These are phyloP conservation scores for Lipomyces sp. DNA, from an alignment of 805 yeast species.

Conservation along the genomic window DNA sequence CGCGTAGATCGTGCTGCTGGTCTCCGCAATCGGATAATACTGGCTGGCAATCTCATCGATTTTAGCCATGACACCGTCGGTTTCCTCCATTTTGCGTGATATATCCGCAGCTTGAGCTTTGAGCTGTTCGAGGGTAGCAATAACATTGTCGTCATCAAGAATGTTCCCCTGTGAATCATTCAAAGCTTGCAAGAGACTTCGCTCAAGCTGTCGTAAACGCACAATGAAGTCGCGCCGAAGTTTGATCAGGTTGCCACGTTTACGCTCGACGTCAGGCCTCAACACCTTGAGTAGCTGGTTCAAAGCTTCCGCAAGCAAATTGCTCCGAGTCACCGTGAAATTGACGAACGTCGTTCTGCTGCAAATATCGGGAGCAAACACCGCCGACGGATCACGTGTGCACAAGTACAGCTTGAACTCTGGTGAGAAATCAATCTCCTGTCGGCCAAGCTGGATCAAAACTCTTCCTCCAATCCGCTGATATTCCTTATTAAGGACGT, in stretches of 20 bases:
- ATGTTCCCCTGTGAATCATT: conserved; percentile 63
- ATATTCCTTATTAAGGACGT: conserved; percentile 65
- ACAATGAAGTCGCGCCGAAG: conserved; percentile 64
- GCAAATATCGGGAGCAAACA: conserved; percentile 59
- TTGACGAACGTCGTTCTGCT: conserved; percentile 68
- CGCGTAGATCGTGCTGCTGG: conserved; percentile 57
- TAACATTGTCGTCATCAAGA: conserved; percentile 66
- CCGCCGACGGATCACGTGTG: conserved; percentile 57
- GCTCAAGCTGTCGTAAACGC: conserved; percentile 61
- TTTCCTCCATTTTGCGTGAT: conserved; percentile 57
- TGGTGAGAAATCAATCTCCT: conserved; percentile 68
- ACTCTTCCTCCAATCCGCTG: conserved; percentile 71
- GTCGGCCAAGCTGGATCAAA: conserved; percentile 63
- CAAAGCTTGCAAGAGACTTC: conserved; percentile 60
- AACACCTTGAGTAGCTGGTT: conserved; percentile 59
- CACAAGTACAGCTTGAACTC: conserved; percentile 65
- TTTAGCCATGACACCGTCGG: conserved; percentile 58
- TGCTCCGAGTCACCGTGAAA: conserved; percentile 72
- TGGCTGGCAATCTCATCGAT: conserved; percentile 55
- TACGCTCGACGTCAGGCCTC: conserved; percentile 68
- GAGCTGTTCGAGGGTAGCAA: conserved; percentile 64
- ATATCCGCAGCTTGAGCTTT: conserved; percentile 66
- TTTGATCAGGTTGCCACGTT: conserved; percentile 58
- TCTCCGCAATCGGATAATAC: conserved; percentile 61
- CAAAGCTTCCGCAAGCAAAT: conserved; percentile 66